Base-by-base conservation (phyloP, 306 rosid genomes). In the Quillaja saponaria region DNA sequence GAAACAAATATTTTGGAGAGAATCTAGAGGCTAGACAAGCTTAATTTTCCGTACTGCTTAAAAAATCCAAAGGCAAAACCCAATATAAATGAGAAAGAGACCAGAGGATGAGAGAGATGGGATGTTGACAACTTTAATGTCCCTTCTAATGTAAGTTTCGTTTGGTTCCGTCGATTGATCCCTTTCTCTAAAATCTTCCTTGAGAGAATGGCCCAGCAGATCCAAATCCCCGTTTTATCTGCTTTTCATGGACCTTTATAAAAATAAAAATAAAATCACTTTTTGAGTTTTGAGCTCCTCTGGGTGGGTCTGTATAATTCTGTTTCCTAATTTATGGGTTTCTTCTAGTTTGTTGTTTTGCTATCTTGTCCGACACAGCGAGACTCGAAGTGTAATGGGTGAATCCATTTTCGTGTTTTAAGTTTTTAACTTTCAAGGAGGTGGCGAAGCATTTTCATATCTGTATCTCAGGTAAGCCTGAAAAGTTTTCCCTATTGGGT, bases 121-220 rank as follows among this genome's bases (percentile, higher is more conserved):
- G 74, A 69, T 76, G 73, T 51, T 65, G 80, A 69, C 80, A 69
- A 76, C 72, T 79, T 67, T 72, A 73, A 77, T 82, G 76, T 82
- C 80, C 57, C 89, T 78, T 82, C 79, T 58, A 67, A 74, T 76
- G 81, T 74, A 81, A 83, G 80, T 64, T 77, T 85, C 76, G 74
- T 75, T 72, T 53, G 63, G 66, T 79, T 70, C 61, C 53, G 69
- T 68, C 69, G 68, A 66, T 67, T 82, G 68, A 53, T 82, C 79
- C 74, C 80, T 80, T 68, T 68, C 69, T 54, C 17, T 46, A 59
- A 61, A 71, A 80, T 84, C 89, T 80, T 71, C 79, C 68, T 71
- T 47, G 79, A 76, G 72, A 78, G 82, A 80, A 80, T 87, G 89
- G 75, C 79, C 82, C 82, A 78, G 79, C 72, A 75, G 91, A 82